Percentiles rank a stretch among this genome's conserved stretches.
Conservation (phyloP, 768 basidiomycete genomes). For the Tulasnella calospora region DNA sequence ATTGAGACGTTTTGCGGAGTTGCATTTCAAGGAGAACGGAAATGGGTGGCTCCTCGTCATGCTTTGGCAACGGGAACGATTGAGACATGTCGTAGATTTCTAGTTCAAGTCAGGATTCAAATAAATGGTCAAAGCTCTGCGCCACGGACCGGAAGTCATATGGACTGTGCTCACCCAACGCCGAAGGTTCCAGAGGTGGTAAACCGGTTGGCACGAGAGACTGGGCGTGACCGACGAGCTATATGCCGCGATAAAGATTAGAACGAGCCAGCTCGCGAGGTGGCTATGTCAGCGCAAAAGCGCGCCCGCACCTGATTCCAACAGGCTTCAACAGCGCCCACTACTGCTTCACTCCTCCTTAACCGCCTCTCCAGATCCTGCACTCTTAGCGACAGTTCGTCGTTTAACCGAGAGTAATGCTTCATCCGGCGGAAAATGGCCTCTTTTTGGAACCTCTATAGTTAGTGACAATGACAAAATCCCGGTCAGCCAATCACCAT, state of each 20-base stretch:
- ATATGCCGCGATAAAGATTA: conserved; percentile 20
- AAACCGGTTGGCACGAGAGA: conserved; percentile 53
- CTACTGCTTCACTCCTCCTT: conserved; percentile 60
- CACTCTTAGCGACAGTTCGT: conserved; percentile 57
- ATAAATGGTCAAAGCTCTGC: conserved; percentile 1
- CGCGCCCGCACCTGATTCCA: conserved; percentile 64
- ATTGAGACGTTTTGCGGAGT: conserved; percentile 52
- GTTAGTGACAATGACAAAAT: conserved; percentile 16
- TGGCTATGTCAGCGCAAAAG: conserved; percentile 15
- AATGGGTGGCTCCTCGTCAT: conserved; percentile 1
- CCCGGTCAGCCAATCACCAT: neutral
- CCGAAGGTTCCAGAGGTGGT: conserved; percentile 37
- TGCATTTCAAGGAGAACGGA: conserved; percentile 34
- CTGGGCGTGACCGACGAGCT: conserved; percentile 67
- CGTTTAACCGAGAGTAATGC: conserved; percentile 71
- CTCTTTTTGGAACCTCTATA: conserved; percentile 76
- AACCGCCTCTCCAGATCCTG: conserved; percentile 62
- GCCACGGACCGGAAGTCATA: neutral
- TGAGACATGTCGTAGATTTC: conserved; percentile 22
- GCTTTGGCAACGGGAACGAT: conserved; percentile 3
- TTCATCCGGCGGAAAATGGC: conserved; percentile 81
- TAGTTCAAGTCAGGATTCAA: neutral
- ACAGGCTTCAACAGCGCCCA: conserved; percentile 70
- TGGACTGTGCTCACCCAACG: neutral
- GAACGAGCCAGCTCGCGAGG: conserved; percentile 17